Conservation (phyloP, 169 alveolate species). For the Eimeria praecox region DNA sequence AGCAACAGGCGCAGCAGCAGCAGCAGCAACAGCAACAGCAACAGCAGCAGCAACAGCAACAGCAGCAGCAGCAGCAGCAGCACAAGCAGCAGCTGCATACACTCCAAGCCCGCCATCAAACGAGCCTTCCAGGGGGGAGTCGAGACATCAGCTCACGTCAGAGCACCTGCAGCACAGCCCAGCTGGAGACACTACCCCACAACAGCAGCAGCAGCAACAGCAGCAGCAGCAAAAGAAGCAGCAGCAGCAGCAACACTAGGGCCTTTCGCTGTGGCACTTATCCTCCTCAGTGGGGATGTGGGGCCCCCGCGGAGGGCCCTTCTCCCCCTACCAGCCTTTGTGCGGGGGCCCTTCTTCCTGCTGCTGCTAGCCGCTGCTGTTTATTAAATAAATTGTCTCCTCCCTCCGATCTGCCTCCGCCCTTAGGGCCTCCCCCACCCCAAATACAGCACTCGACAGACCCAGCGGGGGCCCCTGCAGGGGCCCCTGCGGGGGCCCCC, state of each 20-base stretch:
- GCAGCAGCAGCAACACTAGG: neutral
- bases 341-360: neutral
- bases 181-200: neutral
- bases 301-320: too few species aligned
- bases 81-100: neutral
- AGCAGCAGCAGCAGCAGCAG: neutral
- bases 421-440: neutral
- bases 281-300: neutral
- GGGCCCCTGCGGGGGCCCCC: conserved; percentile 1
- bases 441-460: neutral
- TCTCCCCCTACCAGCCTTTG: neutral
- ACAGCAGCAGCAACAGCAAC: neutral
- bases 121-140: neutral
- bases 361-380: neutral
- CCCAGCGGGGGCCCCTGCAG: neutral
- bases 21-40: neutral
- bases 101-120: neutral
- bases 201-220: conserved; percentile 29
- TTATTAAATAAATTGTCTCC: neutral
- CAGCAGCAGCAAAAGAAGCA: neutral
- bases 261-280: neutral
- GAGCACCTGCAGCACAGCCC: conserved; percentile 26
- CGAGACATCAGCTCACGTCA: neutral
- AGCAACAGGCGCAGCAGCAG: conserved; percentile 34
- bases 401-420: neutral